Base-by-base conservation (phyloP, 2,329 filamentous ascomycete genomes). In the Penicillium sclerotiorum region DNA sequence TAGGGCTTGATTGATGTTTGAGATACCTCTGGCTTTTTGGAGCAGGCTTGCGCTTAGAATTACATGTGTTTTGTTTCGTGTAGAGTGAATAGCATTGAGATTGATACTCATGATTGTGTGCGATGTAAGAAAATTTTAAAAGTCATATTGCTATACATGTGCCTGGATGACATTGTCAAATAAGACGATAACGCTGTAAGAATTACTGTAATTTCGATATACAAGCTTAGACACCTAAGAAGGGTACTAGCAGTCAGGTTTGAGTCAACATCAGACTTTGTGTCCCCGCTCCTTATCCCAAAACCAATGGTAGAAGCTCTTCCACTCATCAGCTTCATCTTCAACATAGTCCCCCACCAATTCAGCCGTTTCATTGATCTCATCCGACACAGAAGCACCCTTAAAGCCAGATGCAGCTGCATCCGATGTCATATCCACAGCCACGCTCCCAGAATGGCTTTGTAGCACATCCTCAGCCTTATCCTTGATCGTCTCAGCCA, bases 291-390 rank as follows among this genome's bases (percentile, higher is more conserved):
- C 62, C 53, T 66, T 71, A 45, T 65, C 69, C 69, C 70, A 71
- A 35, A 73, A 73, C 70, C 69, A 73, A 49, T 67, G 65, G 49
- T 76, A 76, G 39, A 75, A 52, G 37, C 63, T 68, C 55, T 65
- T 67, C 70, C 72, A 73, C 42, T 72, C 67, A 1, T 56, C 62
- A 8, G 66, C 64, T 32, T 72, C 72, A 49, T 76, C 73, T 42
- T 76, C 72, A 22, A 76, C 71, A 57, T 76, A 76, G 49, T 76
- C 74, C 2, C 65, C 68, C 13, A 77, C 72, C 56, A 77, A 62
- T 52, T 75, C 73, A 7, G 73, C 73, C 25, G 73, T 73, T 52
- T 75, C 74, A 51, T 75, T 71, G 5, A 69, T 59, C 9, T 65
- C 66, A 41, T 57, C 52, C 4, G 57, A 18, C 36, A 57, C 18